Base-by-base conservation (phyloP, 208 protist genomes). In the Kentomonas sorsogonicus region DNA sequence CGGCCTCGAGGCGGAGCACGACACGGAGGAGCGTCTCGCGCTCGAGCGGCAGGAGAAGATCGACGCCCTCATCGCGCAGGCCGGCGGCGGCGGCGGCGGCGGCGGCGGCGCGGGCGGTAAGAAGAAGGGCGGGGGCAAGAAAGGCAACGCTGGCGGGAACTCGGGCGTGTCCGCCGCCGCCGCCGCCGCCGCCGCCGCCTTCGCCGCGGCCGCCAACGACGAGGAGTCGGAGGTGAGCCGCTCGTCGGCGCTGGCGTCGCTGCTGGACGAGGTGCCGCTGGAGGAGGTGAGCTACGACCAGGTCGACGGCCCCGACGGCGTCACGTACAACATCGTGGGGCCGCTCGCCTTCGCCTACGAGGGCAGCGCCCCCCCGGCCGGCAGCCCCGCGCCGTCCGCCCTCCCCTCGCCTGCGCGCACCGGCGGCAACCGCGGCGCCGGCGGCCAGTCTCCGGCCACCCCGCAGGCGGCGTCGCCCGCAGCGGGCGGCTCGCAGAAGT, bases 1-100 rank as follows among this genome's bases (percentile, higher is more conserved):
- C 36, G 79, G 74, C 7, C 53, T 79, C 0, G 72, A 82, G 39
- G 65, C 63, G 31, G 48, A 67, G 40, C 53, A 53, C 50, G 62
- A 54, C 16, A 72, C 66, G 13, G 55, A 53, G 43, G 43, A 26
- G 31, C 72, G 71, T 7, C 48, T 75, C 3, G 51, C 38, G 36
- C 2, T 10, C 18, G 50, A 60, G 16, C 44, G 63, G 26, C 7
- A 56, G 43, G 48, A 65, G 11, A 55, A 54, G 20, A 55, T 63
- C 16, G 41, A 61, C n/a, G 34, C 40, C 16, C 13, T 31, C 13
- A 30, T 62, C 59, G 34, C 60, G 50, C 43, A 60, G 45, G 23
- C 59, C 13, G 23, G 65, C 61, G 22, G 53, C 25, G 53, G 44
- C 18, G 26, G 53, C 43, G 58, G 59, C 60, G 6, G 45, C 43